Evolutionary conservation across 192 early-diverging fungal species (phyloP).

Genomic region (Podila epicladia): DNA sequence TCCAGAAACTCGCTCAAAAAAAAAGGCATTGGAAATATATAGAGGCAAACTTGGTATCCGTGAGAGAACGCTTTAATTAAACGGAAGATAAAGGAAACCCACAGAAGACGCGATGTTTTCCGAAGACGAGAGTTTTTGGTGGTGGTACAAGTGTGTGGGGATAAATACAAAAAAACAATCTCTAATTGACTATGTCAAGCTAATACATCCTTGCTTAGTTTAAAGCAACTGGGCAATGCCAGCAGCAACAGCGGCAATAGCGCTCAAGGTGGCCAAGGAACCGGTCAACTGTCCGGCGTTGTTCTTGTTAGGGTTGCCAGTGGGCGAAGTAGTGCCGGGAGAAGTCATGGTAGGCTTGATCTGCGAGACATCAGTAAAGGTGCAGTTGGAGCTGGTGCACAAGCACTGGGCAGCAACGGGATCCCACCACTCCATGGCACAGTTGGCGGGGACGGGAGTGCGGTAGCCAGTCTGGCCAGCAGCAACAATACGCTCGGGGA

Average conservation of each 20-base stretch:
- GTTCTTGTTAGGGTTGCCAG: background rate
- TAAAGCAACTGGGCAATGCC: constrained; percentile 35
- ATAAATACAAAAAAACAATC: constrained; percentile 4
- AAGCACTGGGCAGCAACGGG: constrained; percentile 66
- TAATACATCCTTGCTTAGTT: no score
- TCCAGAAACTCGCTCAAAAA: no score
- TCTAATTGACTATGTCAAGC: background rate
- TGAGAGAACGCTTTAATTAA: no score
- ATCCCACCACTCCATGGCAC: constrained; percentile 74
- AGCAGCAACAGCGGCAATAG: constrained; percentile 17
- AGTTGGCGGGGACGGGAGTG: constrained; percentile 61
- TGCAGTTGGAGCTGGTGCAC: constrained; percentile 63
- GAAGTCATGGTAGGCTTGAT: constrained; percentile 11
- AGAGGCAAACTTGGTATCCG: no score
- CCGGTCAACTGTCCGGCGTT: constrained; percentile 4
- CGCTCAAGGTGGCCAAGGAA: background rate
- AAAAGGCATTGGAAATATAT: no score
- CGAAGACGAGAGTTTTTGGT: no score
- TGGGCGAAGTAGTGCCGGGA: constrained; percentile 2
- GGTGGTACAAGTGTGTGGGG: background rate
- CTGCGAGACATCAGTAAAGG: constrained; percentile 55
- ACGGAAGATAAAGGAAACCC: no score
- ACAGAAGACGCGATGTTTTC: no score
- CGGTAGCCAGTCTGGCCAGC: constrained; percentile 39
- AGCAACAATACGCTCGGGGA: constrained; percentile 35